Evolutionary conservation across 495 filamentous ascomycete genomes (phyloP).

Genomic region (Rusavskia elegans): DNA sequence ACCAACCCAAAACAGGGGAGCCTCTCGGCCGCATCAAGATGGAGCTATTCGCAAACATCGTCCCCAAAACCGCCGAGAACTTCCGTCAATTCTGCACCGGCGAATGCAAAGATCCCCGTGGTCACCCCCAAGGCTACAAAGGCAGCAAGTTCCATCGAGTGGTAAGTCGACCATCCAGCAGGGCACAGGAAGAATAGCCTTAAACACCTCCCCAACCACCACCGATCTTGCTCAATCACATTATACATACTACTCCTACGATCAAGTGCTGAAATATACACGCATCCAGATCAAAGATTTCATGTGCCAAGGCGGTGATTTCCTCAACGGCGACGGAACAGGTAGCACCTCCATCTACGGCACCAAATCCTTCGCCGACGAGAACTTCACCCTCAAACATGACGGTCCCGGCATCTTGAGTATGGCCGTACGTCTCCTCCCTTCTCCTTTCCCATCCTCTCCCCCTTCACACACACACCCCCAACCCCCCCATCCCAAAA

Average conservation of each 20-base stretch:
- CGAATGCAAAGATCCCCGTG: conserved; percentile 65
- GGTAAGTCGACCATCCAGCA: too few species aligned
- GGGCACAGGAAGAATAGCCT: too few species aligned
- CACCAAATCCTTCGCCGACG: conserved; percentile 69
- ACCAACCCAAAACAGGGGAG: conserved; percentile 41
- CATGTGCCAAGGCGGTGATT: conserved; percentile 96
- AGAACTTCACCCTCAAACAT: conserved; percentile 74
- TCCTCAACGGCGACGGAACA: conserved; percentile 84
- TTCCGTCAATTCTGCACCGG: conserved; percentile 96
- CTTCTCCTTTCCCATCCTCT: too few species aligned
- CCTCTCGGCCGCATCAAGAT: conserved; percentile 85
- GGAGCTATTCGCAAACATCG: conserved; percentile 73
- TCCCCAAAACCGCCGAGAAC: conserved; percentile 86
- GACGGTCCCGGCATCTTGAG: conserved; percentile 64
- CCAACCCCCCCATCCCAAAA: too few species aligned
- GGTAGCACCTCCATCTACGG: conserved; percentile 82
- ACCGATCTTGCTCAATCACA: too few species aligned
- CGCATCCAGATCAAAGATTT: conserved; percentile 70
- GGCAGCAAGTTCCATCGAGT: conserved; percentile 88
- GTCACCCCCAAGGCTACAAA: conserved; percentile 85
- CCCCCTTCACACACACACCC: too few species aligned
- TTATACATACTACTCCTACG: too few species aligned
- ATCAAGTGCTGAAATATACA: too few species aligned
- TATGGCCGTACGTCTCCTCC: conserved; percentile 62
- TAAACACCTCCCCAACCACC: too few species aligned